Evolutionary conservation across 2,329 filamentous ascomycete genomes (phyloP), one percentile per base, ranked within the genome.

Genomic region (Cladosporium sp.): DNA sequence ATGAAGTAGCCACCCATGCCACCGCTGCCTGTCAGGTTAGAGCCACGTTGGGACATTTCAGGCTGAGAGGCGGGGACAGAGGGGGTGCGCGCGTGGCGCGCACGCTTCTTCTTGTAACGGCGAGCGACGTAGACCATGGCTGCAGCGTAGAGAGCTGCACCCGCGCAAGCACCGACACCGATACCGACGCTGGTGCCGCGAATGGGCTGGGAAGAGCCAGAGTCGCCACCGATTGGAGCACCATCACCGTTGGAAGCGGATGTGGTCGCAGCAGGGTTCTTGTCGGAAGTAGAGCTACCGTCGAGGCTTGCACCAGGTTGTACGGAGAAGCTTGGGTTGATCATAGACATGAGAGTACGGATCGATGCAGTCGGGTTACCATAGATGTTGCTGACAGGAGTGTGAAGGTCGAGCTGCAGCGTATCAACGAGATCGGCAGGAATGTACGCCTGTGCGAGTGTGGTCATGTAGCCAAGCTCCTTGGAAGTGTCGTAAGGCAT

Each of bases 121-220:
- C 93, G 89, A 58, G 93, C 93, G 70, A 97, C 88, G 74, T 95
- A 89, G 82, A 97, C 94, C 93, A 97, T 97, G 77, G 92, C 93
- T 14, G 91, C 91, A 74, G 93, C 93, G 71, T 97, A 97, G n/a
- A 92, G 89, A 59, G 89, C 90, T 49, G 91, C 92, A 74, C 93
- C 66, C 21, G 63, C 49, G 56, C 56, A 58, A 48, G 43, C 62
- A 6, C 66, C 67, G 56, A 69, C 66, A 54, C 58, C 67, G n/a
- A 67, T 66, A 26, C 67, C 67, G 69, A 82, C 86, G 73, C 82
- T 89, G 77, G 88, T 89, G 49, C 86, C 88, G 68, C 86, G 86
- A 54, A 89, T 82, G 6, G 85, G 85, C 70, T 86, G 82, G 65
- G 83, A 82, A 39, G 81, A 81, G 71, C 78, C 79, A 56, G 81